Evolutionary conservation across 371 early-diverging fungal species (phyloP).

Genomic region (Basidiobolus meristosporus): DNA sequence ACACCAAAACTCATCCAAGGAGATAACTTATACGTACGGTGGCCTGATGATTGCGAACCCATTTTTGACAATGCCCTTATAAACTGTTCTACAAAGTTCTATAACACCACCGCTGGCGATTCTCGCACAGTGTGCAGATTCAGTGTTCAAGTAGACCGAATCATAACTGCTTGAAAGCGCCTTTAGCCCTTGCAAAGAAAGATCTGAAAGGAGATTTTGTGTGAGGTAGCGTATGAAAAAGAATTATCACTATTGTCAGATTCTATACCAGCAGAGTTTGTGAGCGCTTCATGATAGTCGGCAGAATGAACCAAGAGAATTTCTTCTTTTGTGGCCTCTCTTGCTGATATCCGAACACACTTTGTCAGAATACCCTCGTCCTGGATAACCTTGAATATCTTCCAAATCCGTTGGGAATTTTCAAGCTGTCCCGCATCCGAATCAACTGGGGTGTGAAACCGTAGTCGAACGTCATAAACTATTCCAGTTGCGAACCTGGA

Average conservation of each 20-base stretch:
- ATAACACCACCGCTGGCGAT: slow-evolving; percentile 59
- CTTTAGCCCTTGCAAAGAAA: slow-evolving; percentile 3
- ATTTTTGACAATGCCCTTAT: slow-evolving; percentile 32
- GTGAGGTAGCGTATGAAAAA: background rate
- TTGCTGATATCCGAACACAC: slow-evolving; percentile 22
- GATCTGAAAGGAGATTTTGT: background rate
- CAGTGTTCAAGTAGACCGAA: slow-evolving; percentile 47
- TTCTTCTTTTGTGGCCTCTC: slow-evolving; percentile 27
- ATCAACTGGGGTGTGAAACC: slow-evolving; percentile 1
- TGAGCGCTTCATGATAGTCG: slow-evolving; percentile 16
- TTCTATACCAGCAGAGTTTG: slow-evolving; percentile 16
- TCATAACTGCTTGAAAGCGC: slow-evolving; percentile 14
- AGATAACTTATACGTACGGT: slow-evolving; percentile 12
- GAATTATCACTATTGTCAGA: background rate
- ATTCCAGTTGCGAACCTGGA: slow-evolving; percentile 5
- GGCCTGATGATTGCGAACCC: slow-evolving; percentile 76
- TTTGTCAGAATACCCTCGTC: slow-evolving; percentile 18
- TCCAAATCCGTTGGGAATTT: slow-evolving; percentile 45
- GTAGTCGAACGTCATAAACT: slow-evolving; percentile 7
- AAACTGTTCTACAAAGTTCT: slow-evolving; percentile 46
- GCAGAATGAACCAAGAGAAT: slow-evolving; percentile 33
- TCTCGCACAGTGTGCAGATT: slow-evolving; percentile 35
- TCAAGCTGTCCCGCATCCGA: slow-evolving; percentile 47
- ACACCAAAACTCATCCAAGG: background rate
- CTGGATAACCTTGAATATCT: slow-evolving; percentile 32